A percentile compares a stretch with the other conserved stretches of the same genome.
phyloP scores from a whole-genome alignment of 2,329 filamentous ascomycete genomes.

The Fusarium albidum region DNA sequence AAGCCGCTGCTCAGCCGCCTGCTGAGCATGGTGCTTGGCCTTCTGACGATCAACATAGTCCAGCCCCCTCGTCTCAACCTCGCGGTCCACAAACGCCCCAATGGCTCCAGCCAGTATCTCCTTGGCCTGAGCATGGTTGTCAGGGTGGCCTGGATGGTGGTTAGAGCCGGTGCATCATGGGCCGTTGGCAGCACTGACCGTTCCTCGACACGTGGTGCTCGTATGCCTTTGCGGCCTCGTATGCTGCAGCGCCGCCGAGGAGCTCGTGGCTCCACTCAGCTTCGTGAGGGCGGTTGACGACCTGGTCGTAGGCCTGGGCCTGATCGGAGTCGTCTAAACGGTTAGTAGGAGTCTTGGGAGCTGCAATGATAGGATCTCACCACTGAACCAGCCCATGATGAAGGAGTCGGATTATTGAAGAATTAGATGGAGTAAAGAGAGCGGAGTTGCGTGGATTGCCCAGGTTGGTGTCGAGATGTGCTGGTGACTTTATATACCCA shows the following conservation, averaged over 20 bases:
- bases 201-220: slow-evolving; percentile 41
- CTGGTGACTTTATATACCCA: slow-evolving; percentile 12
- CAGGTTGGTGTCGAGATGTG: too few relatives aligned
- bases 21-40: slow-evolving; percentile 42
- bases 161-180: neutral
- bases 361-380: neutral
- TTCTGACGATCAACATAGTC: slow-evolving; percentile 40
- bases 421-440: neutral
- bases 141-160: slow-evolving; percentile 35
- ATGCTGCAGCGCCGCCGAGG: slow-evolving; percentile 43
- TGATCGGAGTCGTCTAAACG: slow-evolving; percentile 33
- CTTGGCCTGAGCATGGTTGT: slow-evolving; percentile 41
- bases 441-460: too few relatives aligned
- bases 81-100: slow-evolving; percentile 44
- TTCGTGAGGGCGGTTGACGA: slow-evolving; percentile 40
- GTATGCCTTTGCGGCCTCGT: slow-evolving; percentile 43
- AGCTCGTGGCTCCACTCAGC: slow-evolving; percentile 43
- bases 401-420: neutral
- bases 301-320: slow-evolving; percentile 38
- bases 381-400: slow-evolving; percentile 27
- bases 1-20: slow-evolving; percentile 38
- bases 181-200: slow-evolving; percentile 13
- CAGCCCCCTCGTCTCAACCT: slow-evolving; percentile 43
- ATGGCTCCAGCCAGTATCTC: slow-evolving; percentile 41
- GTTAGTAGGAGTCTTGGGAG: neutral